A percentile compares a stretch with the other conserved stretches of the same genome.
These are phyloP conservation scores for Yarrowia osloensis DNA, from an alignment of 805 yeast genomes.

Conservation along the genomic window DNA sequence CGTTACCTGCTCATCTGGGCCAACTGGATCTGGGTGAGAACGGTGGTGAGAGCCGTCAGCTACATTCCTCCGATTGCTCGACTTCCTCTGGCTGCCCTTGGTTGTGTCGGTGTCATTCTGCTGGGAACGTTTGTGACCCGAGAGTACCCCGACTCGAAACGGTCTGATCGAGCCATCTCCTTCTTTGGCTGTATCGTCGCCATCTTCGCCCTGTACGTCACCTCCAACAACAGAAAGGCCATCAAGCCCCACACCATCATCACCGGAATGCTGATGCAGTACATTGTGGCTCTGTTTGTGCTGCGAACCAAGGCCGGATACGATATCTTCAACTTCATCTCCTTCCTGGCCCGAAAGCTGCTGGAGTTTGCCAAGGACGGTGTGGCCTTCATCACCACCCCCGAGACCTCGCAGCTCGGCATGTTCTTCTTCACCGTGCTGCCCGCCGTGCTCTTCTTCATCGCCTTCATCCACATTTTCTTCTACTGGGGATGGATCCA, in stretches of 20 bases:
- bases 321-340: conserved; percentile 62
- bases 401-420: conserved; percentile 46
- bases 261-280: conserved; percentile 62
- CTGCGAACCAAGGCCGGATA: conserved; percentile 61
- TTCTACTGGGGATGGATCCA: conserved; percentile 61
- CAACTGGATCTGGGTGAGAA: conserved; percentile 42
- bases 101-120: conserved; percentile 52
- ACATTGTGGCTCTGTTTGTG: conserved; percentile 60
- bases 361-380: conserved; percentile 61
- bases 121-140: conserved; percentile 57
- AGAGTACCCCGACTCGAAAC: conserved; percentile 49
- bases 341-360: conserved; percentile 57
- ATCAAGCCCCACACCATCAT: conserved; percentile 62
- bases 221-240: conserved; percentile 50
- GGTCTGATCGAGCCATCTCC: conserved; percentile 58
- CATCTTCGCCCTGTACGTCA: conserved; percentile 47
- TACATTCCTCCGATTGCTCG: conserved; percentile 50
- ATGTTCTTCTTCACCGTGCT: conserved; percentile 60
- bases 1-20: conserved; percentile 39
- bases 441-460: conserved; percentile 66
- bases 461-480: conserved; percentile 61
- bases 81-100: conserved; percentile 48
- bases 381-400: conserved; percentile 57
- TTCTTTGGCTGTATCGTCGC: conserved; percentile 58
- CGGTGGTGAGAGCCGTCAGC: conserved; percentile 38